Conservation (phyloP, 331 rosid genomes). For the Arachis monticola region DNA sequence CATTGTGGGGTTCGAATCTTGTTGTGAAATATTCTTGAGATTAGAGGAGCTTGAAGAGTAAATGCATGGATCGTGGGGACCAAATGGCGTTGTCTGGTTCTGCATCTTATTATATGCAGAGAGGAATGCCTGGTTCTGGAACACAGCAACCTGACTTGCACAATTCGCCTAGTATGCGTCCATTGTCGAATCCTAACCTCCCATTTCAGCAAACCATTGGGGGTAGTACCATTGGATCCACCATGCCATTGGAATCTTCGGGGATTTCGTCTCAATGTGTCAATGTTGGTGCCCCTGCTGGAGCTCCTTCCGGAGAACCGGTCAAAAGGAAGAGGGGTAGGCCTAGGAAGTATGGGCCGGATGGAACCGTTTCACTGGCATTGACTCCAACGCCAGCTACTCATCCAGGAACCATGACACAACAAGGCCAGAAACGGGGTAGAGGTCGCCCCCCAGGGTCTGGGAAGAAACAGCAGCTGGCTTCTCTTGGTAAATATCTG, state of each 20-base stretch:
- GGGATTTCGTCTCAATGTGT: conserved; percentile 69
- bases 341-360: conserved; percentile 93
- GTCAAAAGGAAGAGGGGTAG: conserved; percentile 93
- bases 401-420: conserved; percentile 54
- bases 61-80: conserved; percentile 98
- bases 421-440: conserved; percentile 74
- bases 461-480: conserved; percentile 91
- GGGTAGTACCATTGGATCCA: conserved; percentile 67
- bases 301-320: conserved; percentile 58
- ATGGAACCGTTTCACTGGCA: conserved; percentile 85
- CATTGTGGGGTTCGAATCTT: conserved; percentile 23
- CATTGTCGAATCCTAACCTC: conserved; percentile 63
- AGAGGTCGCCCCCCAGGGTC: conserved; percentile 94
- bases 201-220: conserved; percentile 72
- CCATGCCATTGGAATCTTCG: conserved; percentile 72
- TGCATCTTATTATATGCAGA: conserved; percentile 75
- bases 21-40: conserved; percentile 35
- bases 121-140: conserved; percentile 76
- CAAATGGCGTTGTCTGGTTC: conserved; percentile 84
- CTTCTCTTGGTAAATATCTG: conserved; percentile 68
- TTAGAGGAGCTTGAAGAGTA: conserved; percentile 45
- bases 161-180: conserved; percentile 62
- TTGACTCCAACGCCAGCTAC: conserved; percentile 69
- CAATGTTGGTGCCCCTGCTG: conserved; percentile 64
- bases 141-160: conserved; percentile 72